phyloP scores from a whole-genome alignment of 75 land plant genomes.

The Chamaecyparis obtusa region DNA sequence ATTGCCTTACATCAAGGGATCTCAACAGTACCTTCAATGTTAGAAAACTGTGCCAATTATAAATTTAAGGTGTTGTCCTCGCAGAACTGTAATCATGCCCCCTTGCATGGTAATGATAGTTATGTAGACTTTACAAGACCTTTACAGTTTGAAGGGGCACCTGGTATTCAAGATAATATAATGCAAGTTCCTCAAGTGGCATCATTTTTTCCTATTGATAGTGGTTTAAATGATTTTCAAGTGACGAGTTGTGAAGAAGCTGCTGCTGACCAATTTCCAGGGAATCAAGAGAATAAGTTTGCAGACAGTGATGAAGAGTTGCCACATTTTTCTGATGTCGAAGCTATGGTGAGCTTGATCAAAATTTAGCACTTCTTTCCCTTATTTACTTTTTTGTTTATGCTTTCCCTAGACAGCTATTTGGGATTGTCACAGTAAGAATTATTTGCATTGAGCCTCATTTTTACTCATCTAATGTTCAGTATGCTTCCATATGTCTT shows the following conservation, averaged over 20 bases:
- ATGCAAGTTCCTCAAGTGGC: neutral
- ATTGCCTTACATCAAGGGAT: neutral
- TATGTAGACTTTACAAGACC: neutral
- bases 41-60: neutral
- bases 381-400: neutral
- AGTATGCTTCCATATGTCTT: constrained; percentile 2
- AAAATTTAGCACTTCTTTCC: neutral
- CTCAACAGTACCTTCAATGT: neutral
- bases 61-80: neutral
- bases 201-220: neutral
- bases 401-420: neutral
- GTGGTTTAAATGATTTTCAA: neutral
- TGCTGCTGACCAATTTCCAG: constrained; percentile 8
- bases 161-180: neutral
- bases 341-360: constrained; percentile 57
- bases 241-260: neutral
- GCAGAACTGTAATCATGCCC: neutral
- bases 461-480: constrained; percentile 6
- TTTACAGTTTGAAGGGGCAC: neutral
- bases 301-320: constrained; percentile 65
- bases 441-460: neutral
- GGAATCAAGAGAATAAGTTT: constrained; percentile 22
- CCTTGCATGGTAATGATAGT: neutral
- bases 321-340: constrained; percentile 80
- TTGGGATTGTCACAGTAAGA: neutral